phyloP scores from a whole-genome alignment of 768 basidiomycete species.

The Mrakia frigida region DNA sequence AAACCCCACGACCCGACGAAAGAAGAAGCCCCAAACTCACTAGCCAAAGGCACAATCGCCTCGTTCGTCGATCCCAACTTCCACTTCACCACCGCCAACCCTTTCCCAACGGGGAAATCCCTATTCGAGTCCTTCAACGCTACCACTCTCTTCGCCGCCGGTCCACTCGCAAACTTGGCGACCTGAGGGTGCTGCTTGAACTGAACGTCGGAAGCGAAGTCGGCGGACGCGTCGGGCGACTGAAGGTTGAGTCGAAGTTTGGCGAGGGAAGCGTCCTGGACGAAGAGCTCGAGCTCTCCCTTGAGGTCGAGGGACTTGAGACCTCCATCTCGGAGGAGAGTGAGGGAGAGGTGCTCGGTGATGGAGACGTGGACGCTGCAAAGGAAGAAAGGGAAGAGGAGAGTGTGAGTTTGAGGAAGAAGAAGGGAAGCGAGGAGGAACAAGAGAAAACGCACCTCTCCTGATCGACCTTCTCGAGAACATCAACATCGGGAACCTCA shows the following conservation, averaged over 20 bases:
- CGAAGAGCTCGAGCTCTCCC: slow-evolving; percentile 88
- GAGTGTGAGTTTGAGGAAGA: not conserved
- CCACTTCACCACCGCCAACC: slow-evolving; percentile 85
- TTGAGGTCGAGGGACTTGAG: slow-evolving; percentile 83
- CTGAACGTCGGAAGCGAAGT: slow-evolving; percentile 66
- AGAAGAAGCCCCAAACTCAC: slow-evolving; percentile 51
- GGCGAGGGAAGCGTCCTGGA: slow-evolving; percentile 67
- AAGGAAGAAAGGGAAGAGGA: not conserved
- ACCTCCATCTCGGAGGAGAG: slow-evolving; percentile 84
- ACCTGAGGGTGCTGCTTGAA: slow-evolving; percentile 98
- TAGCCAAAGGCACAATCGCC: slow-evolving; percentile 80
- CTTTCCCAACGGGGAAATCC: slow-evolving; percentile 79
- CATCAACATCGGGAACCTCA: slow-evolving; percentile 36
- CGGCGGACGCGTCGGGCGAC: slow-evolving; percentile 49
- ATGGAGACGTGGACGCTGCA: slow-evolving; percentile 76
- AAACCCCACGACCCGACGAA: not conserved
- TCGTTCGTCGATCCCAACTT: slow-evolving; percentile 85
- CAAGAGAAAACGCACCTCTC: slow-evolving; percentile 57
- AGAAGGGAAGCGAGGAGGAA: not conserved
- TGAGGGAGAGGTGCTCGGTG: slow-evolving; percentile 74
- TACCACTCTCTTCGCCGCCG: slow-evolving; percentile 57
- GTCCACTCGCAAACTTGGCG: slow-evolving; percentile 66
- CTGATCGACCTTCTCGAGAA: slow-evolving; percentile 64
- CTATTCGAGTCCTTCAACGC: slow-evolving; percentile 76
- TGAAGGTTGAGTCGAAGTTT: slow-evolving; percentile 64